Conservation (phyloP, 768 basidiomycete species). For the Boletales sp. region DNA sequence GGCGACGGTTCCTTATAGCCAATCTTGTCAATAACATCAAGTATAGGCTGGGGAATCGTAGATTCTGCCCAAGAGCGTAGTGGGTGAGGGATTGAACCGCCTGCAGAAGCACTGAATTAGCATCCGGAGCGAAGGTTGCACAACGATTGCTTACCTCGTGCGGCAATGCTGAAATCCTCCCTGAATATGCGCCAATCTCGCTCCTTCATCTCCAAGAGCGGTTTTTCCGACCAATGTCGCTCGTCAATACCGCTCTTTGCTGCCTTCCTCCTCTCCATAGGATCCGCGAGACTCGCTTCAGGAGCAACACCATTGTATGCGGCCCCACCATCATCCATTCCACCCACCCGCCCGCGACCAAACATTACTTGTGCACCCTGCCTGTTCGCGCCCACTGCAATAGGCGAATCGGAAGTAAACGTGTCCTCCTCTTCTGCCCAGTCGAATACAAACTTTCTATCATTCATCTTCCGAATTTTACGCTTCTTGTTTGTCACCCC, state of each 20-base stretch:
- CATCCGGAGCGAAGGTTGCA: not conserved
- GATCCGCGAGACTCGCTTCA: slow-evolving; percentile 67
- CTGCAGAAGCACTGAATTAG: slow-evolving; percentile 35
- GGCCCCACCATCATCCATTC: slow-evolving; percentile 77
- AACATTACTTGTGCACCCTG: slow-evolving; percentile 89
- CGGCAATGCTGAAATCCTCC: slow-evolving; percentile 96
- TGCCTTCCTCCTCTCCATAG: slow-evolving; percentile 78
- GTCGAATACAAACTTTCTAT: slow-evolving; percentile 98
- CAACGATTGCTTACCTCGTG: slow-evolving; percentile 57
- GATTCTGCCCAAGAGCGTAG: slow-evolving; percentile 92
- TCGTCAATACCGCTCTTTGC: slow-evolving; percentile 84
- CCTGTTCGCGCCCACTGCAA: slow-evolving; percentile 63
- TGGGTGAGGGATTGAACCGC: slow-evolving; percentile 92
- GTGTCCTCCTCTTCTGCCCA: slow-evolving; percentile 99
- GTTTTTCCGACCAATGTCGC: slow-evolving; percentile 97
- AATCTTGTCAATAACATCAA: slow-evolving; percentile 83
- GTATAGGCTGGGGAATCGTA: slow-evolving; percentile 68
- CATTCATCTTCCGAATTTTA: slow-evolving; percentile 91
- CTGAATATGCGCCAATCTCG: slow-evolving; percentile 99
- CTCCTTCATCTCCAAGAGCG: slow-evolving; percentile 87
- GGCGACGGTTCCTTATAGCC: slow-evolving; percentile 97
- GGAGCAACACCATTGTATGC: slow-evolving; percentile 28
- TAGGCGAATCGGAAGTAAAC: slow-evolving; percentile 71
- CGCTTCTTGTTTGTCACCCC: slow-evolving; percentile 94
- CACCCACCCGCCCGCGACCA: slow-evolving; percentile 78